Base-by-base conservation (phyloP, 2,329 filamentous ascomycete species). In the Sporothrix brunneoviolacea region DNA sequence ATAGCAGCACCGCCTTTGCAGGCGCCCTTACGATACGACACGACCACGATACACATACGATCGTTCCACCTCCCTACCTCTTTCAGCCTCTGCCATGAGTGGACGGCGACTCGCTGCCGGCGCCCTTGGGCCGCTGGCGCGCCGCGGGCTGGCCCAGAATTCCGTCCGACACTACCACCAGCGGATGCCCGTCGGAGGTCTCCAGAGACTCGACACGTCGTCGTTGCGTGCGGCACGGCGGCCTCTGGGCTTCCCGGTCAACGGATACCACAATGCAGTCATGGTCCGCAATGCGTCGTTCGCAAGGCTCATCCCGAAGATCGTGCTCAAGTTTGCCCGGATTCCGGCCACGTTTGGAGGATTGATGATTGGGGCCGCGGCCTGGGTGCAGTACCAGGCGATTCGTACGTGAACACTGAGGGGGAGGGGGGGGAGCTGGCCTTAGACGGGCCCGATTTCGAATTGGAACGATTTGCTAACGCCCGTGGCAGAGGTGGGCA, bases 301-400 rank as follows among this genome's bases (percentile, higher is more conserved):
- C 60, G 77, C 69, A 38, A 73, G 82, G 43, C 74, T 84, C 54
- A 72, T 98, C 28, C 94, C 94, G 2, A 91, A 88, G 65, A 76
- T 98, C 45, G 83, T 93, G n/a, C 70, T 93, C 63, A 98, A 96
- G 72, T 85, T 98, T 59, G 78, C 84, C 32, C 82, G 90, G 51
- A 75, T 95, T 49, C 93, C 93, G 18, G 93, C 93, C 52, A 85
- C 96, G 71, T 91, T 95, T 61, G 93, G 91, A 37, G 90, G 89
- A 37, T 79, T 91, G 41, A 88, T 90, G 62, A 80, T 98, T 58
- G 91, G 88, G 13, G 88, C 87, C 3, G 71, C 94, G 53, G 90
- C 90, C 22, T 98, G 95, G 77, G 72, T 98, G 43, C 93, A 98
- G 65, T 97, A 98, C 65, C 93, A 98, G 69, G 91, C 93, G 56